These are phyloP conservation scores for Paramecium pentaurelia DNA, from an alignment of 73 alveolate species.

Conservation along the genomic window DNA sequence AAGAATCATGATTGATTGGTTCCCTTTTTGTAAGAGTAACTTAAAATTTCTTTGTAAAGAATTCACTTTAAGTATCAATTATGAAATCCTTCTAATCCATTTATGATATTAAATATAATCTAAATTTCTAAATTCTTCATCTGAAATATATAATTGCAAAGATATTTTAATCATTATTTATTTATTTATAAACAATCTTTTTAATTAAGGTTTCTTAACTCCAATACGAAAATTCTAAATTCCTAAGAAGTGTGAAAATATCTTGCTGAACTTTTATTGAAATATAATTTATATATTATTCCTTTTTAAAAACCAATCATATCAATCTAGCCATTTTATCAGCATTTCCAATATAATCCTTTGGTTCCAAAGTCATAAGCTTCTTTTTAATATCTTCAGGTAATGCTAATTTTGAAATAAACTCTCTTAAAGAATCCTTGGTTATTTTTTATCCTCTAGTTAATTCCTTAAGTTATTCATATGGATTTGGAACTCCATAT, in stretches of 20 bases:
- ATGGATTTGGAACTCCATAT: constrained; percentile 74
- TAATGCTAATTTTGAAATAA: constrained; percentile 52
- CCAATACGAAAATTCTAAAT: neutral
- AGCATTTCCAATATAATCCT: constrained; percentile 79
- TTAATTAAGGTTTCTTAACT: neutral
- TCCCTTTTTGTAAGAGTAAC: constrained; percentile 54
- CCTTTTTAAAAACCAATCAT: neutral
- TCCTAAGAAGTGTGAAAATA: neutral
- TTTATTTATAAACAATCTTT: neutral
- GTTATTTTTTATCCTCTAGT: constrained; percentile 86
- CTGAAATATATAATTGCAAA: neutral
- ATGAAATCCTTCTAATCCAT: neutral
- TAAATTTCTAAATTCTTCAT: neutral
- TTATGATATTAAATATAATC: neutral
- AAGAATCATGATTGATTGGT: constrained; percentile 63
- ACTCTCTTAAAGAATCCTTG: constrained; percentile 59
- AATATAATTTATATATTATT: neutral
- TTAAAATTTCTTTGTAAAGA: constrained; percentile 29
- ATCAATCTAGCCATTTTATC: constrained; percentile 70
- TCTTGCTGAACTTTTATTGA: neutral
- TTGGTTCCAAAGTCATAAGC: constrained; percentile 68
- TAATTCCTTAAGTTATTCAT: constrained; percentile 80
- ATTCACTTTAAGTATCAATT: neutral
- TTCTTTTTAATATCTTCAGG: constrained; percentile 69
- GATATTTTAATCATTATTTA: neutral